These are phyloP conservation scores for Malus hybrid DNA, from an alignment of 331 rosid genomes.

Conservation along the genomic window DNA sequence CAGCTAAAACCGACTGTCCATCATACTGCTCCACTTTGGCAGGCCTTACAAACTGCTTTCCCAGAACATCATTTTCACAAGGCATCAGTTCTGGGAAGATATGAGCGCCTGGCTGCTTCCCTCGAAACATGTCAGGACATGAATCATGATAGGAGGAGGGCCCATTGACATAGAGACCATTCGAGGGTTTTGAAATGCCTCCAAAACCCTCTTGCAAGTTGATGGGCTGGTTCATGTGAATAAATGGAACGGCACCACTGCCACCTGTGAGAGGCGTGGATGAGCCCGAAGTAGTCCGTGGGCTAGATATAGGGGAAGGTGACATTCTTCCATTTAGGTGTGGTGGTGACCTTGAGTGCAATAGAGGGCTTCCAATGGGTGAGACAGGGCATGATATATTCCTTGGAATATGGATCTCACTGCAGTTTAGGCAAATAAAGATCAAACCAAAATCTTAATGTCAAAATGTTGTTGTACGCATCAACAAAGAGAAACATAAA, in stretches of 20 bases:
- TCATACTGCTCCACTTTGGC: constrained; percentile 46
- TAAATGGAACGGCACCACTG: constrained; percentile 59
- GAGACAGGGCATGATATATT: constrained; percentile 97
- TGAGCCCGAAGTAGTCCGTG: constrained; percentile 86
- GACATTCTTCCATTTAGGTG: constrained; percentile 81
- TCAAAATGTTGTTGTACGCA: background rate
- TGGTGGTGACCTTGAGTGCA: constrained; percentile 87
- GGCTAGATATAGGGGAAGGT: constrained; percentile 97
- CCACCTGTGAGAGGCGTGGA: constrained; percentile 85
- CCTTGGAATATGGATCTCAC: constrained; percentile 70
- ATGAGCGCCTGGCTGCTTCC: constrained; percentile 66
- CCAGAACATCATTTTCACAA: constrained; percentile 52
- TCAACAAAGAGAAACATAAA: background rate
- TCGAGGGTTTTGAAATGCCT: constrained; percentile 54
- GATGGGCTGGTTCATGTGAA: constrained; percentile 47
- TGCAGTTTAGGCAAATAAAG: constrained; percentile 32
- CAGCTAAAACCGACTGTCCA: constrained; percentile 85
- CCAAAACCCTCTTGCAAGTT: constrained; percentile 71
- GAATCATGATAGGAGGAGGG: constrained; percentile 59
- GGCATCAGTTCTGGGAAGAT: constrained; percentile 49
- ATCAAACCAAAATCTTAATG: constrained; percentile 7
- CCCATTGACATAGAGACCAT: constrained; percentile 41
- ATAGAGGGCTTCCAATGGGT: constrained; percentile 96
- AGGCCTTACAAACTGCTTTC: constrained; percentile 45
- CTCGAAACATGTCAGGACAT: constrained; percentile 57